Evolutionary conservation across 2,329 filamentous ascomycete genomes (phyloP).

Genomic region (Nothophoma quercina): DNA sequence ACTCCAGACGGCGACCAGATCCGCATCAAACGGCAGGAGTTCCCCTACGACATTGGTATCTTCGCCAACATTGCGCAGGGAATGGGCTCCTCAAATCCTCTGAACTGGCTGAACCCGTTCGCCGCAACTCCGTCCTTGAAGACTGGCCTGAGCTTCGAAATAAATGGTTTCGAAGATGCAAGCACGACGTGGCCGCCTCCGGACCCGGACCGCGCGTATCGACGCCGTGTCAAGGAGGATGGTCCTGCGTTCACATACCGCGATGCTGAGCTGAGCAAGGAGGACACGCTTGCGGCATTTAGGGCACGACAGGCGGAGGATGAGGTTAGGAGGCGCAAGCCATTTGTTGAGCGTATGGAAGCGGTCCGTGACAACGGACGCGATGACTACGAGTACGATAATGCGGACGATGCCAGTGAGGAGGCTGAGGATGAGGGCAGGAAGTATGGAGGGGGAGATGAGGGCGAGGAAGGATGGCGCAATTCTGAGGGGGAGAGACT

Average conservation of each 20-base stretch:
- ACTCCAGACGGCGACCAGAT: slow-evolving; percentile 64
- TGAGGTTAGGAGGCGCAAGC: slow-evolving; percentile 50
- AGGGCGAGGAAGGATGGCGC: slow-evolving; percentile 70
- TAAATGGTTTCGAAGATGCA: slow-evolving; percentile 75
- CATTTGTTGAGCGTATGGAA: slow-evolving; percentile 54
- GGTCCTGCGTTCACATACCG: slow-evolving; percentile 50
- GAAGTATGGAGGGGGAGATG: slow-evolving; percentile 25
- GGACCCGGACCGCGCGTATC: slow-evolving; percentile 56
- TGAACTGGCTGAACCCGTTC: slow-evolving; percentile 76
- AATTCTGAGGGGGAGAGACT: slow-evolving; percentile 79
- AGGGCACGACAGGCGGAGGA: slow-evolving; percentile 62
- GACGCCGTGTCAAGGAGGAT: slow-evolving; percentile 22
- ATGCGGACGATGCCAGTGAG: slow-evolving; percentile 31
- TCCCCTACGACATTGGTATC: slow-evolving; percentile 82
- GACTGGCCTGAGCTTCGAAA: slow-evolving; percentile 69
- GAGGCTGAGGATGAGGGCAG: slow-evolving; percentile 27
- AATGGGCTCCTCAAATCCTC: slow-evolving; percentile 73
- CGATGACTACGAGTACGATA: slow-evolving; percentile 28
- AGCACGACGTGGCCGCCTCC: slow-evolving; percentile 57
- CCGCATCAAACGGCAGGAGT: slow-evolving; percentile 71
- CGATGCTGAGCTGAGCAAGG: slow-evolving; percentile 45
- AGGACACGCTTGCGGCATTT: slow-evolving; percentile 62
- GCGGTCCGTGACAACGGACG: slow-evolving; percentile 8
- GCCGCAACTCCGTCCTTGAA: slow-evolving; percentile 58
- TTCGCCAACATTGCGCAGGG: slow-evolving; percentile 76